Evolutionary conservation across 352 stramenopile species (phyloP).

Genomic region (Phytophthora boehmeriae): DNA sequence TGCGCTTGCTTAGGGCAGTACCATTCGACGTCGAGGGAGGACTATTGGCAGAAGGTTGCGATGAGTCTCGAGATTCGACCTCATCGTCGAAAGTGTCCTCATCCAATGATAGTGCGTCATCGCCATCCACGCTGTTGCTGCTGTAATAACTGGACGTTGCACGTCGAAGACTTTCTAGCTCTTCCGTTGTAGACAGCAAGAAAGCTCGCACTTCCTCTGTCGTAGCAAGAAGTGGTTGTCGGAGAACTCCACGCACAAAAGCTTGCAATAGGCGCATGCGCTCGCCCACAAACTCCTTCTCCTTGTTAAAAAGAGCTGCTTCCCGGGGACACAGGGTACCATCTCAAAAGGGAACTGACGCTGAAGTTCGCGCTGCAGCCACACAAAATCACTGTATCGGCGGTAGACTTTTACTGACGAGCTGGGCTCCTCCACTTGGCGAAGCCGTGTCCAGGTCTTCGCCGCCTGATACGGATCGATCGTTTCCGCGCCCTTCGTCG

Average conservation of each 20-base stretch:
- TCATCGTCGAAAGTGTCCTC: slow-evolving; percentile 42
- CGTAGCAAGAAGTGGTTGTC: slow-evolving; percentile 64
- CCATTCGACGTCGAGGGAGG: slow-evolving; percentile 28
- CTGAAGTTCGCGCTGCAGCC: slow-evolving; percentile 72
- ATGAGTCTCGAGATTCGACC: slow-evolving; percentile 25
- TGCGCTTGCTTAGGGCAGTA: slow-evolving; percentile 22
- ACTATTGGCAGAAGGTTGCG: slow-evolving; percentile 22
- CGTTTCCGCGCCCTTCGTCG: slow-evolving; percentile 31
- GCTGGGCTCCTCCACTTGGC: slow-evolving; percentile 71
- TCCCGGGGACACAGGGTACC: slow-evolving; percentile 74
- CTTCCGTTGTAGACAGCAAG: slow-evolving; percentile 79
- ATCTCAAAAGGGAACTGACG: slow-evolving; percentile 77
- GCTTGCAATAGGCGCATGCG: slow-evolving; percentile 83
- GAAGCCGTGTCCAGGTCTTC: slow-evolving; percentile 79
- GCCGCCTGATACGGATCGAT: slow-evolving; percentile 75
- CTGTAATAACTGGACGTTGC: slow-evolving; percentile 43
- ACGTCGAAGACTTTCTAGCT: slow-evolving; percentile 74
- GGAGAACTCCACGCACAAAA: slow-evolving; percentile 77
- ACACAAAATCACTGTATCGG: slow-evolving; percentile 88
- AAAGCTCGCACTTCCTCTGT: slow-evolving; percentile 79
- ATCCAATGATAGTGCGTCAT: slow-evolving; percentile 50
- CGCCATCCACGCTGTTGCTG: slow-evolving; percentile 41
- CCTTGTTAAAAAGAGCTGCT: slow-evolving; percentile 86
- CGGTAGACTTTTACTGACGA: slow-evolving; percentile 86
- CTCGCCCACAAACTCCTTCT: slow-evolving; percentile 86